Evolutionary conservation across 352 stramenopile genomes (phyloP), one percentile per base, ranked within the genome.

Genomic region (Thalassiosira ordinaria): DNA sequence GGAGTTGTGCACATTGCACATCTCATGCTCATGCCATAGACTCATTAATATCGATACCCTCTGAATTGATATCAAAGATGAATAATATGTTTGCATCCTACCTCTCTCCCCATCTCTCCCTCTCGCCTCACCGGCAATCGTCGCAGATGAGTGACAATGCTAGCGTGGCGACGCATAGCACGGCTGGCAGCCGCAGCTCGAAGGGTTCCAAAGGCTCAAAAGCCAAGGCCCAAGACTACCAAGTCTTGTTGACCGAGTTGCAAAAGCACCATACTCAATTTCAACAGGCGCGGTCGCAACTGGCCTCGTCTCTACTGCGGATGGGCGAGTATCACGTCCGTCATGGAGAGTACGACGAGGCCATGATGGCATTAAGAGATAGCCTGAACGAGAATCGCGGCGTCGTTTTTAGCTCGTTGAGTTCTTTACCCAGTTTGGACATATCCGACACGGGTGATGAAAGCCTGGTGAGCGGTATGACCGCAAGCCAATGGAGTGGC

Each of bases 291-390:
- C 51, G 82, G 47, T 59, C 79, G 13, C 57, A 76, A 29, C 49
- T 90, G 35, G 87, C 87, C 5, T 76, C 75, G 20, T 74, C 68
- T 41, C 61, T 92, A n/a, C 78, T 90, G 68, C 62, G 80, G 66
- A 41, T 92, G 31, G 87, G 87, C n/a, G 87, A 92, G 62, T 87
- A 91, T 81, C 84, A 92, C 47, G 78, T 91, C 24, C 55, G 84
- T 33, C 61, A 87, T 60, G 79, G 82, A 46, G 87, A 92, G 72
- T 92, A 90, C 46, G 84, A 92, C 16, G 76, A 90, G 56, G 87
- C 87, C 0, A 89, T 89, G 81, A 74, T 85, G 46, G 87, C 87
- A 18, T 92, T 92, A 44, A 83, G 76, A 35, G 87, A 92, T 75
- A 80, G 78, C 5, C 62, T 92, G 13, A 63, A 81, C 39, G 87